These are phyloP conservation scores for Corchorus olitorius DNA, from an alignment of 345 rosid genomes.

Conservation along the genomic window DNA sequence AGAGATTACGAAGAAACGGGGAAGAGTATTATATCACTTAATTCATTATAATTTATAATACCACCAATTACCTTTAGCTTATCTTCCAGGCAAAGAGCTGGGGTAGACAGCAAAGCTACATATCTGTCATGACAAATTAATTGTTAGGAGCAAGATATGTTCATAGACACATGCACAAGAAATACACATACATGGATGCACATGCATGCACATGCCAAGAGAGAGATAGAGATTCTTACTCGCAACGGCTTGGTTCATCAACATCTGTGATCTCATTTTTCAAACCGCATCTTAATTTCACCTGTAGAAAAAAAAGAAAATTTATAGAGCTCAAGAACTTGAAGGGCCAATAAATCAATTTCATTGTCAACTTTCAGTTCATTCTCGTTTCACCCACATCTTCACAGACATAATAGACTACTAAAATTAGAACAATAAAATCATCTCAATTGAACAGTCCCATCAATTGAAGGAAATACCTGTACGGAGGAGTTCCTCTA, in stretches of 20 bases:
- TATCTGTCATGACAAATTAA: conserved; percentile 53
- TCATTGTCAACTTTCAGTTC: neutral
- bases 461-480: neutral
- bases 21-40: conserved; percentile 1
- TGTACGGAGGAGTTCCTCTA: neutral
- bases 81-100: conserved; percentile 73
- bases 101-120: conserved; percentile 66
- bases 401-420: neutral
- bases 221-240: conserved; percentile 48
- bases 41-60: neutral
- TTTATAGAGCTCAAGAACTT: neutral
- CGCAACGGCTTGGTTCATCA: conserved; percentile 98
- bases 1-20: neutral
- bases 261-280: conserved; percentile 76
- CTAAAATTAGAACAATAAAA: neutral
- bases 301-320: conserved; percentile 39
- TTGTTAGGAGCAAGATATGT: conserved; percentile 1
- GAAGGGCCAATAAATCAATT: neutral
- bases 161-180: neutral
- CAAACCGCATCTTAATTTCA: conserved; percentile 85
- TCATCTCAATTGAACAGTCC: neutral
- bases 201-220: neutral
- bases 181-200: neutral
- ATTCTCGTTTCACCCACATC: neutral
- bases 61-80: conserved; percentile 60